Conservation (phyloP, 2,329 filamentous ascomycete genomes). For the Hymenoscyphus albidus region DNA sequence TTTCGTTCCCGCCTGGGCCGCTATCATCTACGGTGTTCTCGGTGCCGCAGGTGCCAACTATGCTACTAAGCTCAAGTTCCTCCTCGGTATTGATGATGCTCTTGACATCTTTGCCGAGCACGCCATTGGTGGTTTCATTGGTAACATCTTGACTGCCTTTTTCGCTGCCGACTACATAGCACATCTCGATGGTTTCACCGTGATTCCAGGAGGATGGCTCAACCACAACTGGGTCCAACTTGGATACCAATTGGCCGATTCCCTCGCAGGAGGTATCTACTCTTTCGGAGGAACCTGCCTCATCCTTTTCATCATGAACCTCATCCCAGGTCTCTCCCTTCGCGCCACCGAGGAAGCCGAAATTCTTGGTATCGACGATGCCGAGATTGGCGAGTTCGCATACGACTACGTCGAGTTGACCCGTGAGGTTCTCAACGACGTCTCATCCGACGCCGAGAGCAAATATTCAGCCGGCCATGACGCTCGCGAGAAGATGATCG, state of each 20-base stretch:
- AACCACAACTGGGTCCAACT: conserved; percentile 82
- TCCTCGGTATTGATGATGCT: conserved; percentile 75
- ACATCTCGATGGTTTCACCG: conserved; percentile 66
- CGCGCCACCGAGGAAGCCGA: conserved; percentile 75
- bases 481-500: neutral
- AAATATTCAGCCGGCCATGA: conserved; percentile 11
- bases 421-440: conserved; percentile 15
- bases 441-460: conserved; percentile 10
- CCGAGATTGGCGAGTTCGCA: conserved; percentile 91
- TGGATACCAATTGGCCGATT: conserved; percentile 80
- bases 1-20: conserved; percentile 80
- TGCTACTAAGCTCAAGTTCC: conserved; percentile 85
- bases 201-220: conserved; percentile 74
- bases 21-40: conserved; percentile 72
- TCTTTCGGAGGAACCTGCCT: conserved; percentile 74
- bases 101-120: conserved; percentile 88
- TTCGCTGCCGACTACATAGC: conserved; percentile 82
- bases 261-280: conserved; percentile 69
- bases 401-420: conserved; percentile 81
- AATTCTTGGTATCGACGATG: conserved; percentile 80
- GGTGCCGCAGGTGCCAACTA: conserved; percentile 81
- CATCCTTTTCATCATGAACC: conserved; percentile 76
- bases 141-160: conserved; percentile 75
- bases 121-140: conserved; percentile 71
- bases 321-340: conserved; percentile 71